Conservation (phyloP, 2,329 filamentous ascomycete species). For the Ophiostoma sp. region DNA sequence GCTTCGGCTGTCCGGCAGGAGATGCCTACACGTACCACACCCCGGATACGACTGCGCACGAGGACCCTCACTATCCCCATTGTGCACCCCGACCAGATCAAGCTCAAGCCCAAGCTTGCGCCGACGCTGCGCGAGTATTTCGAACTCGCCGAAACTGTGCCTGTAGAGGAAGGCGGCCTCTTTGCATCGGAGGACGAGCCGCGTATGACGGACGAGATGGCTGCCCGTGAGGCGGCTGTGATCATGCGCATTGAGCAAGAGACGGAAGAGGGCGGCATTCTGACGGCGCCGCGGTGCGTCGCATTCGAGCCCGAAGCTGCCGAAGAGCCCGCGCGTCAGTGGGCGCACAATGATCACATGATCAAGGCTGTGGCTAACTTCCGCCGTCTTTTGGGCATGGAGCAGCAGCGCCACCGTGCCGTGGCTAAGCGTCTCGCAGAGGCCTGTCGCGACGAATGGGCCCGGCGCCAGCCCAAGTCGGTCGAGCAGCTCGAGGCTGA, state of each 20-base stretch:
- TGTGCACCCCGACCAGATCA: slow-evolving; percentile 54
- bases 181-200: slow-evolving; percentile 50
- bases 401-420: slow-evolving; percentile 71
- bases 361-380: slow-evolving; percentile 74
- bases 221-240: slow-evolving; percentile 61
- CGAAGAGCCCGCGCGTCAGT: slow-evolving; percentile 71
- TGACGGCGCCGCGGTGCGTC: slow-evolving; percentile 65
- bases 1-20: background rate
- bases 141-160: slow-evolving; percentile 43
- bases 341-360: slow-evolving; percentile 82
- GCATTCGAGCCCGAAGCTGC: slow-evolving; percentile 65
- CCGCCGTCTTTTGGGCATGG: slow-evolving; percentile 69
- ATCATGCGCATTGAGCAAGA: slow-evolving; percentile 67
- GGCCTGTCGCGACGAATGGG: slow-evolving; percentile 71
- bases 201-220: slow-evolving; percentile 55
- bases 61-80: slow-evolving; percentile 48
- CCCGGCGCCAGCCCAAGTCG: slow-evolving; percentile 65
- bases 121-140: slow-evolving; percentile 55
- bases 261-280: slow-evolving; percentile 65
- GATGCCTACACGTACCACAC: slow-evolving; percentile 32
- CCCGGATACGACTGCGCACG: slow-evolving; percentile 48
- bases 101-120: slow-evolving; percentile 48
- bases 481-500: slow-evolving; percentile 78
- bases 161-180: slow-evolving; percentile 56
- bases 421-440: slow-evolving; percentile 74